phyloP scores from a whole-genome alignment of 208 protist species.

The Trypanosoma cruzi region DNA sequence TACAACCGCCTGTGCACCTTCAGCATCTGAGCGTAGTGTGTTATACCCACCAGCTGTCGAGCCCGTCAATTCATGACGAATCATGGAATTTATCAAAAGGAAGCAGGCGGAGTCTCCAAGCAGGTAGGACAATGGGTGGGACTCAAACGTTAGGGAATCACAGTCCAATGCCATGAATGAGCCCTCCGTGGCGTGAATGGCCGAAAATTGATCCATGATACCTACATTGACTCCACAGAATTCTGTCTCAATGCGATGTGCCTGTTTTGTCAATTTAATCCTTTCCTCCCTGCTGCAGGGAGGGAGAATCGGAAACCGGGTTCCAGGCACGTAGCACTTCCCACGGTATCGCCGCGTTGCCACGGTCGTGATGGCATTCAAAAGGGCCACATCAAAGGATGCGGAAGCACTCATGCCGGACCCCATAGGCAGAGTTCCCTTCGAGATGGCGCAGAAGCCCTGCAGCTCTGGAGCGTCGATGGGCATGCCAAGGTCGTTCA shows the following conservation, averaged over 20 bases:
- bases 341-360: slow-evolving; percentile 29
- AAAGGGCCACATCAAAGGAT: slow-evolving; percentile 56
- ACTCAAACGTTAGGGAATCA: slow-evolving; percentile 53
- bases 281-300: slow-evolving; percentile 36
- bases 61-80: slow-evolving; percentile 54
- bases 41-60: slow-evolving; percentile 51
- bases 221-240: slow-evolving; percentile 84
- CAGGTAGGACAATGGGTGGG: slow-evolving; percentile 47
- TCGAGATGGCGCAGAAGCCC: slow-evolving; percentile 55
- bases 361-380: slow-evolving; percentile 42
- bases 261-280: slow-evolving; percentile 52
- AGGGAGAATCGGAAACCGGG: slow-evolving; percentile 34
- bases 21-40: slow-evolving; percentile 52
- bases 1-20: slow-evolving; percentile 48
- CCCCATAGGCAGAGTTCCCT: slow-evolving; percentile 67
- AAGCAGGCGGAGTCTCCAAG: slow-evolving; percentile 52
- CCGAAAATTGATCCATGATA: slow-evolving; percentile 91
- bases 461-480: slow-evolving; percentile 42
- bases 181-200: slow-evolving; percentile 62
- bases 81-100: slow-evolving; percentile 69
- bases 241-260: slow-evolving; percentile 69
- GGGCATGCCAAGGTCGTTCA: slow-evolving; percentile 40
- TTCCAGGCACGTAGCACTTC: slow-evolving; percentile 5
- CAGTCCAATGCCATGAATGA: slow-evolving; percentile 81
- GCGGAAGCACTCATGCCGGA: slow-evolving; percentile 78